Evolutionary conservation across 2,329 filamentous ascomycete genomes (phyloP).

Genomic region (Diaporthe velutina): DNA sequence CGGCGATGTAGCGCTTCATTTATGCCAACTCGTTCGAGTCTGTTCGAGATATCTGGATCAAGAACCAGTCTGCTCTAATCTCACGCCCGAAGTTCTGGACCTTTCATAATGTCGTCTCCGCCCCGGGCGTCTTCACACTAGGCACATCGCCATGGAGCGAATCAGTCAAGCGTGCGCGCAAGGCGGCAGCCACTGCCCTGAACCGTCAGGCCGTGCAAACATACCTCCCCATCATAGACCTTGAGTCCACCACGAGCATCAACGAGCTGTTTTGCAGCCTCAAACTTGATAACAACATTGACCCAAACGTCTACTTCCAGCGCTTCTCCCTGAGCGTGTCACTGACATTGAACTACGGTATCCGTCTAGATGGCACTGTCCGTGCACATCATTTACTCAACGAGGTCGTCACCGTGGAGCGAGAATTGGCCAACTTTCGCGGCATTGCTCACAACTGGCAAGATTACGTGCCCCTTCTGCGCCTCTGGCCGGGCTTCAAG

Average conservation of each 20-base stretch:
- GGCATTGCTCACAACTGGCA: slow-evolving; percentile 5
- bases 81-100: background rate
- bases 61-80: slow-evolving; percentile 6
- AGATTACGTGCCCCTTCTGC: slow-evolving; percentile 9
- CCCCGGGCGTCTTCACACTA: background rate
- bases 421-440: background rate
- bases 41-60: slow-evolving; percentile 8
- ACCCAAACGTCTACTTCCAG: slow-evolving; percentile 7
- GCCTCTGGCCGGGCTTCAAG: background rate
- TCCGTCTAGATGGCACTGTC: background rate
- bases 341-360: slow-evolving; percentile 1
- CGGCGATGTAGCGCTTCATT: background rate
- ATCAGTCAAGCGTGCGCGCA: background rate
- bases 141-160: slow-evolving; percentile 2
- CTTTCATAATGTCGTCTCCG: background rate
- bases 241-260: background rate
- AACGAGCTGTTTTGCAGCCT: background rate
- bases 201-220: background rate
- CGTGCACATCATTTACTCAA: background rate
- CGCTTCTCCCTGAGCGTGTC: background rate
- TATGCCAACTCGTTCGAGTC: slow-evolving; percentile 6
- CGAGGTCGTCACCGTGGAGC: slow-evolving; percentile 9
- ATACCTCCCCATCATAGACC: slow-evolving; percentile 2
- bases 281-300: background rate
- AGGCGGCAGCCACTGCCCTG: slow-evolving; percentile 1